A percentile compares a stretch with the other conserved stretches of the same genome.
These are phyloP conservation scores for Volvariella volvacea DNA, from an alignment of 1,284 basidiomycete species.

Conservation along the genomic window DNA sequence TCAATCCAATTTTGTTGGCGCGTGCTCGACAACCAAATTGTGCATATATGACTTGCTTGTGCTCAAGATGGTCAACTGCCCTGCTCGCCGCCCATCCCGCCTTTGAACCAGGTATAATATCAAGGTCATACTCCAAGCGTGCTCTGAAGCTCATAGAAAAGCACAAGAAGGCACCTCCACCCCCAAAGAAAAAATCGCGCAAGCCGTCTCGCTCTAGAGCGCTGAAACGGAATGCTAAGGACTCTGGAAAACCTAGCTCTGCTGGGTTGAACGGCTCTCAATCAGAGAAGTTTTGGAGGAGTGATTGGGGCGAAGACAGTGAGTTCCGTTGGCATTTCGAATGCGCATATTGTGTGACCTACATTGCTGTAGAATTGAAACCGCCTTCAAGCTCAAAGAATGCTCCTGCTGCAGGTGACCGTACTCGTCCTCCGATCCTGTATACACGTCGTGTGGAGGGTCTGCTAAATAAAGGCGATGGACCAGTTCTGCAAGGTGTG, in stretches of 20 bases:
- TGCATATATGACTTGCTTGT: too few relatives aligned
- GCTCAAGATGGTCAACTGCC: too few relatives aligned
- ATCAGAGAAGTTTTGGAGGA: conserved; percentile 15
- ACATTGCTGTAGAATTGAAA: conserved; percentile 7
- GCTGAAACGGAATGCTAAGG: conserved; percentile 1
- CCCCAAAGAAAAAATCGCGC: neutral
- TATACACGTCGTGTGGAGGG: conserved; percentile 35
- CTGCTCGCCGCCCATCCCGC: too few relatives aligned
- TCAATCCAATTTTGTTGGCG: too few relatives aligned
- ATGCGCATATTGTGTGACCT: neutral
- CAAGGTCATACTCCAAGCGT: too few relatives aligned
- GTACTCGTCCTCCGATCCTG: conserved; percentile 4
- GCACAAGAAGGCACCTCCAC: too few relatives aligned
- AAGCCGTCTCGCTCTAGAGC: neutral
- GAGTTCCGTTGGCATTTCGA: conserved; percentile 7
- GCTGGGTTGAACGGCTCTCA: conserved; percentile 5
- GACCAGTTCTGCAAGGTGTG: conserved; percentile 19
- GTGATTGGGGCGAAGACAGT: conserved; percentile 26
- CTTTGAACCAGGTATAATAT: too few relatives aligned
- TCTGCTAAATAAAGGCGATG: conserved; percentile 23
- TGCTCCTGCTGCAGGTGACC: neutral
- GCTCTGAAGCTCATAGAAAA: too few relatives aligned
- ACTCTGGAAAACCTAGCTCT: too few relatives aligned
- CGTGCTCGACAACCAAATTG: too few relatives aligned
- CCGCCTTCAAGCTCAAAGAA: conserved; percentile 2